These are phyloP conservation scores for Ophidiomyces ophidiicola DNA, from an alignment of 2,329 filamentous ascomycete genomes.

Conservation along the genomic window DNA sequence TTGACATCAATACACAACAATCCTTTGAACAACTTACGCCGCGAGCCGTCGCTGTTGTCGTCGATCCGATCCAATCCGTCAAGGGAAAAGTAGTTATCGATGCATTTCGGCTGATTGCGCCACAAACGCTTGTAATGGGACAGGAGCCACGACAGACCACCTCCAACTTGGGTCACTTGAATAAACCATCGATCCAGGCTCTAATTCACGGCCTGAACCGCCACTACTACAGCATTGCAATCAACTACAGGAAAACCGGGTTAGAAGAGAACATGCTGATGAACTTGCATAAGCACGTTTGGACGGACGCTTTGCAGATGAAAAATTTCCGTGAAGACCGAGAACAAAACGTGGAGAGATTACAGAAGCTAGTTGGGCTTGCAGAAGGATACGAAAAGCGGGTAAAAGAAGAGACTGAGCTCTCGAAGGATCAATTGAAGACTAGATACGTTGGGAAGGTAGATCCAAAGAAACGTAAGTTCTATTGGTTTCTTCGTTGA, in stretches of 20 bases:
- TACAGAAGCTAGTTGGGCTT: slow-evolving; percentile 76
- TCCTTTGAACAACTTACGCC: slow-evolving; percentile 98
- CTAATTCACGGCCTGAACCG: slow-evolving; percentile 95
- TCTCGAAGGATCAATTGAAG: slow-evolving; percentile 95
- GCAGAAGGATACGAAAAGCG: slow-evolving; percentile 97
- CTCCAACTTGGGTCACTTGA: slow-evolving; percentile 91
- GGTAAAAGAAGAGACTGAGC: slow-evolving; percentile 95
- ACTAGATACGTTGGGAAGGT: slow-evolving; percentile 98
- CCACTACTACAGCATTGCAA: slow-evolving; percentile 98
- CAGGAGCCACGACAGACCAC: slow-evolving; percentile 97
- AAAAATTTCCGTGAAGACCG: slow-evolving; percentile 83
- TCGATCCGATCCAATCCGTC: slow-evolving; percentile 97
- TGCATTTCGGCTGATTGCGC: slow-evolving; percentile 96
- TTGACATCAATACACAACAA: slow-evolving; percentile 99
- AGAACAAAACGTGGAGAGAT: slow-evolving; percentile 70
- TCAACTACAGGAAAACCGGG: slow-evolving; percentile 95
- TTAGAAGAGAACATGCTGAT: slow-evolving; percentile 99
- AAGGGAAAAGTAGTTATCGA: slow-evolving; percentile 99
- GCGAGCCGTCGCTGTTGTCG: slow-evolving; percentile 90
- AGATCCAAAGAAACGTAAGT: slow-evolving; percentile 87
- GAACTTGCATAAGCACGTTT: slow-evolving; percentile 99
- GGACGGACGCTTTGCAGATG: slow-evolving; percentile 96
- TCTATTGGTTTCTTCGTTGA: background rate
- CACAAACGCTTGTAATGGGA: slow-evolving; percentile 92
- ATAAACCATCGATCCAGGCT: slow-evolving; percentile 99